Percentiles rank a stretch among this genome's conserved stretches.
Evolutionary conservation across 306 rosid species (phyloP).

Genomic region (Fagus sylvatica): DNA sequence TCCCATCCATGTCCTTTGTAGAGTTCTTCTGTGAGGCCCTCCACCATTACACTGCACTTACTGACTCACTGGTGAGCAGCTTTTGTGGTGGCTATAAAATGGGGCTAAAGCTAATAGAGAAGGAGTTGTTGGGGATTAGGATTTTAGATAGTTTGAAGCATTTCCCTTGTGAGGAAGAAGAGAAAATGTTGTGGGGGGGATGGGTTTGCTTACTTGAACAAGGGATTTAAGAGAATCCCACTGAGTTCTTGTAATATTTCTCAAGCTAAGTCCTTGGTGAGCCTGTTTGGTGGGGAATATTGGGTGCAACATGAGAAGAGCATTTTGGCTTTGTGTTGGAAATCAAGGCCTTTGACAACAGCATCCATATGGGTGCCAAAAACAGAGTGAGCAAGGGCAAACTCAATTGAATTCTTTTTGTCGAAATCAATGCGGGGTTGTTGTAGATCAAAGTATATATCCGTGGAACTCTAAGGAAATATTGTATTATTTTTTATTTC

Average conservation of each 20-base stretch:
- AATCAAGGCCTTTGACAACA: slow-evolving; percentile 59
- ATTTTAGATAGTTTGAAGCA: slow-evolving; percentile 55
- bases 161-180: slow-evolving; percentile 49
- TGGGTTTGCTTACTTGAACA: slow-evolving; percentile 33
- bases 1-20: slow-evolving; percentile 57
- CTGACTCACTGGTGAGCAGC: slow-evolving; percentile 49
- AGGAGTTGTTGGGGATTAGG: slow-evolving; percentile 50
- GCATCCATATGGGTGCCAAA: slow-evolving; percentile 63
- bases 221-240: slow-evolving; percentile 46
- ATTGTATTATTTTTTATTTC: too few species aligned
- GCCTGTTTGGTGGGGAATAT: slow-evolving; percentile 56
- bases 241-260: slow-evolving; percentile 53
- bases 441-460: too few species aligned
- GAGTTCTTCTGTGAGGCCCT: slow-evolving; percentile 73
- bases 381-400: slow-evolving; percentile 15
- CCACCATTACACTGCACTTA: slow-evolving; percentile 57
- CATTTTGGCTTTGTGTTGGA: slow-evolving; percentile 57
- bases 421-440: background rate
- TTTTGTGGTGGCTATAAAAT: slow-evolving; percentile 32
- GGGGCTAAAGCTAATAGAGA: slow-evolving; percentile 47
- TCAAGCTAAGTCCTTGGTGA: slow-evolving; percentile 63
- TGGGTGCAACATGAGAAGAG: slow-evolving; percentile 56
- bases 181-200: slow-evolving; percentile 42
- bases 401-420: background rate
- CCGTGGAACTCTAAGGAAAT: too few species aligned